Conservation (phyloP, 345 rosid species). For the Adansonia digitata region DNA sequence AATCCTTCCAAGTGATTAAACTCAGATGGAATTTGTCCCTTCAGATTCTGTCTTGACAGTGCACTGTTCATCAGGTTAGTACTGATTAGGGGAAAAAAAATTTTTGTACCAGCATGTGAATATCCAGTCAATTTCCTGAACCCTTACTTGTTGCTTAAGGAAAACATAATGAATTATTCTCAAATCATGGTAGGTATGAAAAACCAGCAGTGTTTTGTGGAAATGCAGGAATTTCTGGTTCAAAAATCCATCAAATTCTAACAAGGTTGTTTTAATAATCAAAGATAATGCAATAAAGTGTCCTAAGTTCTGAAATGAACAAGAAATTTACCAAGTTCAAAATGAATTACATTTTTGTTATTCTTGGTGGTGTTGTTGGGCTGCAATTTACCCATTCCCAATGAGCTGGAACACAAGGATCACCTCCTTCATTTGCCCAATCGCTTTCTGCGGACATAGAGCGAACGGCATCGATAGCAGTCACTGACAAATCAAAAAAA, state of each 20-base stretch:
- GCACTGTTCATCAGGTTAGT: slow-evolving; percentile 46
- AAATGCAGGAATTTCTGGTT: background rate
- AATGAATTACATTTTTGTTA: slow-evolving; percentile 75
- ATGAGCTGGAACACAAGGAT: slow-evolving; percentile 79
- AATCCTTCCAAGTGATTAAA: slow-evolving; percentile 61
- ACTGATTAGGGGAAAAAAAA: too few relatives aligned
- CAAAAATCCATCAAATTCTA: background rate
- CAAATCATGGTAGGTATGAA: background rate
- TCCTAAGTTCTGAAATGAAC: slow-evolving; percentile 5
- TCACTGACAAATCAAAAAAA: slow-evolving; percentile 40
- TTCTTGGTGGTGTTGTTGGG: slow-evolving; percentile 65
- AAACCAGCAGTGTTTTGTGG: background rate
- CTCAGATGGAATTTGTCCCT: slow-evolving; percentile 60
- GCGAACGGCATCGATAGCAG: slow-evolving; percentile 50
- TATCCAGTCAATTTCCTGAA: background rate
- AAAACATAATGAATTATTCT: background rate
- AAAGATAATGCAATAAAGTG: background rate
- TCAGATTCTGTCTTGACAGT: slow-evolving; percentile 60
- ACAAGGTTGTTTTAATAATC: background rate
- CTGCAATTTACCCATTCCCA: slow-evolving; percentile 88
- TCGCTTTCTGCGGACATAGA: slow-evolving; percentile 42
- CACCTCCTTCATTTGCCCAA: slow-evolving; percentile 73
- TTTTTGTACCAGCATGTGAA: background rate
- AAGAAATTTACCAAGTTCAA: background rate
- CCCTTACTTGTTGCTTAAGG: background rate